phyloP scores from a whole-genome alignment of 345 rosid species.

The Atalantia buxifolia region DNA sequence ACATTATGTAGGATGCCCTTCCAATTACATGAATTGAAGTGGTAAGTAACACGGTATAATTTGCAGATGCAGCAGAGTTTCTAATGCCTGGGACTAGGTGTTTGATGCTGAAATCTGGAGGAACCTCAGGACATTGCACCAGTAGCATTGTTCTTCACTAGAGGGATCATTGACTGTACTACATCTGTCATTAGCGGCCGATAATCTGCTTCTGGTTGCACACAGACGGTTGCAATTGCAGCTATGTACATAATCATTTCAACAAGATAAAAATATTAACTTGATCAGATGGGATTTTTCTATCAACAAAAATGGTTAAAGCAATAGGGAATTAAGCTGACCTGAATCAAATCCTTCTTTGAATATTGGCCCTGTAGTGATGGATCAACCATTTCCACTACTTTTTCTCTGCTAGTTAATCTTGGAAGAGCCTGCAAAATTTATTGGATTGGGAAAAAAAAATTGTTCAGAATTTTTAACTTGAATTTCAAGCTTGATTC shows the following conservation, averaged over 20 bases:
- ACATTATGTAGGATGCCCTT: too few relatives aligned
- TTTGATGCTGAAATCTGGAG: constrained; percentile 30
- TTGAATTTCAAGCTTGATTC: neutral
- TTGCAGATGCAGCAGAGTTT: neutral
- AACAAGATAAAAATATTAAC: too few relatives aligned
- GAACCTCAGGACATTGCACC: constrained; percentile 33
- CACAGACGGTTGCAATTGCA: constrained; percentile 89
- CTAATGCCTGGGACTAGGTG: constrained; percentile 27
- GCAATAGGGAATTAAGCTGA: constrained; percentile 14
- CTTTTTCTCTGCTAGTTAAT: constrained; percentile 65
- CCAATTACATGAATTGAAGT: too few relatives aligned
- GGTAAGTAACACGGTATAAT: too few relatives aligned
- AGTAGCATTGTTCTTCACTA: constrained; percentile 52
- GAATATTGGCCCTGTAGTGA: constrained; percentile 54
- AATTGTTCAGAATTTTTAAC: neutral
- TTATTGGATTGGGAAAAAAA: neutral
- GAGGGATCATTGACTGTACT: constrained; percentile 79
- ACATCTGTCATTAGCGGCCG: constrained; percentile 91
- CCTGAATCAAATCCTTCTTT: constrained; percentile 85
- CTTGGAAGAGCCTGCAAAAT: constrained; percentile 78
- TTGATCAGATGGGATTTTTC: neutral
- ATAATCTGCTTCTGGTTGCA: constrained; percentile 85
- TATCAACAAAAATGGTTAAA: neutral
- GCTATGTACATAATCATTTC: constrained; percentile 50
- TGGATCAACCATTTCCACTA: constrained; percentile 82